Evolutionary conservation across 2,329 filamentous ascomycete species (phyloP), one percentile per base, ranked within the genome.

Genomic region (Diaporthe citri): DNA sequence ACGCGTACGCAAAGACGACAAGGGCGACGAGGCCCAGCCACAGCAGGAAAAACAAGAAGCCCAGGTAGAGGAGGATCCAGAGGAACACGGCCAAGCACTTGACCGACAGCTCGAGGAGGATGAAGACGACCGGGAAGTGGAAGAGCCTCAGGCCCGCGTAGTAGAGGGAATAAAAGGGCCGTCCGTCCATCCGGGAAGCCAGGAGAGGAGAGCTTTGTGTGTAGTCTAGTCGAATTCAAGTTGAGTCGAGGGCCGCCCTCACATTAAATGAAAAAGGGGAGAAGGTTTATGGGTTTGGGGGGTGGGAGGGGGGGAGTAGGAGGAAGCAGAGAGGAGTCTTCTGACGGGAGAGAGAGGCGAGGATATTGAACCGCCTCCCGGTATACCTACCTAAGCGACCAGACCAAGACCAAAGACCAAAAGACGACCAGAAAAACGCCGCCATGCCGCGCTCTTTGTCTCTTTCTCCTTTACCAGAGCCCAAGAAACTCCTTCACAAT

Each of bases 301-400:
- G 10, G 10, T 9, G 22, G 22, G 51, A 13, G 10, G 17, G 2
- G 28, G 10, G 4, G 20, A 7, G 56, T n/a, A 3, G 22, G 56
- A 15, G n/a, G 28, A 31, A 64, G 39, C 22, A 64, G 10, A 48
- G 57, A 28, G 28, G 2, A 12, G 9, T 66, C 25, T 66, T 48
- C 28, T 15, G 15, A 28, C 22, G 25, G n/a, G 13, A 60, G 13
- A 60, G 34, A 25, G 36, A 46, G 17, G 31, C 3, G 31, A 34
- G 25, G 25, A 46, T 25, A 51, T 69, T 36, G 28, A 39, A 55
- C 52, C 46, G 64, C 48, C 60, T 22, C 25, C 15, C 48, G 48
- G 48, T 69, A 69, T 55, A 55, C 48, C 64, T 69, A 69, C 64
- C 48, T 55, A 67, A 51, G 46, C 34, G n/a, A 39, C 31, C 64